phyloP scores from a whole-genome alignment of 345 rosid genomes.

The Heritiera fomes region DNA sequence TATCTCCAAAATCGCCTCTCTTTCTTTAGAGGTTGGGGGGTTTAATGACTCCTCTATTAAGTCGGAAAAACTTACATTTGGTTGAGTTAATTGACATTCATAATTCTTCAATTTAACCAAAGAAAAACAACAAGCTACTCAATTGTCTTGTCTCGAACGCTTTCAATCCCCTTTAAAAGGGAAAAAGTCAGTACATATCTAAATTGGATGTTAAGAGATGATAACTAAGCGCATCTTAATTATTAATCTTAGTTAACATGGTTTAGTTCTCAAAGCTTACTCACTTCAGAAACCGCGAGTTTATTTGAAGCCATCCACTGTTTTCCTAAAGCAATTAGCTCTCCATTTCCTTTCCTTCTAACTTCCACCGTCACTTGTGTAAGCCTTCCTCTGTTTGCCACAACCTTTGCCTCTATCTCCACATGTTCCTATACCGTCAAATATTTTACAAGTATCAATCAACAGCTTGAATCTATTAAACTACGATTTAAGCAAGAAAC shows the following conservation, averaged over 20 bases:
- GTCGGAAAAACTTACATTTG: not conserved
- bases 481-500: not conserved
- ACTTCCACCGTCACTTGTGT: constrained; percentile 46
- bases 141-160: too few species aligned
- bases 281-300: constrained; percentile 9
- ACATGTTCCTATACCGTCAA: constrained; percentile 51
- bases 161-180: not conserved
- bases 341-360: constrained; percentile 37
- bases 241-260: not conserved
- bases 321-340: constrained; percentile 57
- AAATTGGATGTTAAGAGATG: not conserved
- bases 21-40: not conserved
- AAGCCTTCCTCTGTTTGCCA: constrained; percentile 45
- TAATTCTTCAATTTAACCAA: not conserved
- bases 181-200: not conserved
- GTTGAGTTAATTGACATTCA: not conserved
- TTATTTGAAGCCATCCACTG: constrained; percentile 53
- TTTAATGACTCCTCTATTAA: too few species aligned
- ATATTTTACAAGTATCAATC: not conserved
- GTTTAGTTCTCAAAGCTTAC: constrained; percentile 41
- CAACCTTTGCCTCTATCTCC: constrained; percentile 55
- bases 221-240: not conserved
- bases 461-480: not conserved
- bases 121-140: not conserved
- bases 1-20: not conserved